A percentile compares a stretch with the other conserved stretches of the same genome.
phyloP scores from a whole-genome alignment of 371 early-diverging fungal species.

The Rhizopus sp. region DNA sequence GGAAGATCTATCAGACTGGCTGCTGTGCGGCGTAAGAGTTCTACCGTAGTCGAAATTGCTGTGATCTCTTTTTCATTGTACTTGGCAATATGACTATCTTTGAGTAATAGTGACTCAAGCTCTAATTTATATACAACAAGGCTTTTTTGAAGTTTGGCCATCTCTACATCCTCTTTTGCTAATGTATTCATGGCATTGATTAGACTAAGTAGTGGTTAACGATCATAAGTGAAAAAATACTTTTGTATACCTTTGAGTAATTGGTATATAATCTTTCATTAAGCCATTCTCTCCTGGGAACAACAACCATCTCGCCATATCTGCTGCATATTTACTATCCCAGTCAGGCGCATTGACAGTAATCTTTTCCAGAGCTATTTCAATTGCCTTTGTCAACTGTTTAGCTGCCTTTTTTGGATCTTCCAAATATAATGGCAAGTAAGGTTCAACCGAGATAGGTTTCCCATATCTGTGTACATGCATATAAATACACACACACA shows the following conservation, averaged over 20 bases:
- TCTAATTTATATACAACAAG: slow-evolving; percentile 47
- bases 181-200: slow-evolving; percentile 42
- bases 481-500: not conserved
- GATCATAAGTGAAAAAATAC: not conserved
- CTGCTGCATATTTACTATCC: slow-evolving; percentile 52
- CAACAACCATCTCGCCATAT: slow-evolving; percentile 51
- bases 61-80: slow-evolving; percentile 52
- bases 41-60: slow-evolving; percentile 37
- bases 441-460: slow-evolving; percentile 52
- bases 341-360: slow-evolving; percentile 57
- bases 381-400: slow-evolving; percentile 44
- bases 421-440: slow-evolving; percentile 41
- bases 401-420: slow-evolving; percentile 56
- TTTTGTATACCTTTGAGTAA: slow-evolving; percentile 50
- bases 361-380: slow-evolving; percentile 36
- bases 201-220: slow-evolving; percentile 27
- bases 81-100: slow-evolving; percentile 49
- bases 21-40: slow-evolving; percentile 41
- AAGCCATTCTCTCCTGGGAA: slow-evolving; percentile 48
- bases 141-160: slow-evolving; percentile 40
- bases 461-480: slow-evolving; percentile 46
- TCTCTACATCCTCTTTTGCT: slow-evolving; percentile 28
- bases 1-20: slow-evolving; percentile 51
- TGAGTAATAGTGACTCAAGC: slow-evolving; percentile 34
- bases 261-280: slow-evolving; percentile 51